Conservation (phyloP, 305 asterid species). For the Rubia tinctorum region DNA sequence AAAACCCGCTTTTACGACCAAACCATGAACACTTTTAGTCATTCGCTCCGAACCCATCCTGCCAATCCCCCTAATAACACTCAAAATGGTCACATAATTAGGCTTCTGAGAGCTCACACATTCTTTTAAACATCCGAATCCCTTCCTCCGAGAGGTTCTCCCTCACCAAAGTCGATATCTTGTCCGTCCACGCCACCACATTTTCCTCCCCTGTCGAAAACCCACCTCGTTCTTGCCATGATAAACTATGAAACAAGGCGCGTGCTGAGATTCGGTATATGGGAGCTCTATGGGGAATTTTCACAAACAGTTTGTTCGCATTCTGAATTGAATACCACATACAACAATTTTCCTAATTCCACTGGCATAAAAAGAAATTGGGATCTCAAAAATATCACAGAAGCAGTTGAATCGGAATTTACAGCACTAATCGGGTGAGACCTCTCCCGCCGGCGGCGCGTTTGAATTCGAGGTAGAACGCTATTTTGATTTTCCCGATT, state of each 20-base stretch:
- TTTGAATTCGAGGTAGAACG: neutral
- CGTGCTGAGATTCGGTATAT: conserved; percentile 21
- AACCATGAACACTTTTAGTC: conserved; percentile 52
- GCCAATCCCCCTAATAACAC: conserved; percentile 45
- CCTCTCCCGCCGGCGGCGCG: neutral
- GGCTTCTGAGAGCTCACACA: conserved; percentile 52
- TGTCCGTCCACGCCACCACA: conserved; percentile 49
- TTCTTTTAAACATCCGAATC: conserved; percentile 54
- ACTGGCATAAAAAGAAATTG: neutral
- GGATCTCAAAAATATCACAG: neutral
- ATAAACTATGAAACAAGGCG: conserved; percentile 25
- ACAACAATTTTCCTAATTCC: conserved; percentile 8
- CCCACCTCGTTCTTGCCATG: conserved; percentile 26
- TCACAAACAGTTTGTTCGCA: conserved; percentile 56
- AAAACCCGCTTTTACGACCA: conserved; percentile 48
- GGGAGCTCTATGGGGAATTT: conserved; percentile 39
- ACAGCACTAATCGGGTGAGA: neutral
- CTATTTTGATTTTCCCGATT: neutral
- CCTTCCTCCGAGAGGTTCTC: conserved; percentile 55
- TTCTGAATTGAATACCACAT: conserved; percentile 25
- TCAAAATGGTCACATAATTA: conserved; percentile 53
- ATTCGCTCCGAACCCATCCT: conserved; percentile 32
- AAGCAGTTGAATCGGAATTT: neutral
- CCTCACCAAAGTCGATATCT: conserved; percentile 48
- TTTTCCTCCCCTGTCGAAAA: conserved; percentile 36